Conservation (phyloP, 768 basidiomycete species). For the Trametes gibbosa region DNA sequence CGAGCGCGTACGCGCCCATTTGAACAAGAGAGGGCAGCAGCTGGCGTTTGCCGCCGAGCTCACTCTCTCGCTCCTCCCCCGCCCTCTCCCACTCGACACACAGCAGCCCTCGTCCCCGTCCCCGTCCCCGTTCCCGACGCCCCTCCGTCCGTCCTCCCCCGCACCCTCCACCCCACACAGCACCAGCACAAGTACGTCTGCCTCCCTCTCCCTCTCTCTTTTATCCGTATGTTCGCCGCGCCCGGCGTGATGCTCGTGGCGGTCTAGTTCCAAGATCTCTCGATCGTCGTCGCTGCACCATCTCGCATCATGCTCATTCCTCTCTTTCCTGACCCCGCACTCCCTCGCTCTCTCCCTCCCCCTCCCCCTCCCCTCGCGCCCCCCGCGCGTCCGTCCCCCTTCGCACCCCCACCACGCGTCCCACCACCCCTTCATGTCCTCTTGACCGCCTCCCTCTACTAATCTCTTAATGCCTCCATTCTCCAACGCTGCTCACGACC, state of each 20-base stretch:
- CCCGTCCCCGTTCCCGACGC: no score
- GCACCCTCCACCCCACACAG: not conserved
- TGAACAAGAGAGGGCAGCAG: not conserved
- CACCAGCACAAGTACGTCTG: no score
- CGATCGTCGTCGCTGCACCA: slow-evolving; percentile 10
- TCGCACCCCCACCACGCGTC: not conserved
- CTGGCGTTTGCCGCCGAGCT: not conserved
- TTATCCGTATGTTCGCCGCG: not conserved
- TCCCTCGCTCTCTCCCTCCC: not conserved
- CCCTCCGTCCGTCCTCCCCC: not conserved
- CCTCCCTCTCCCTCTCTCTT: no score
- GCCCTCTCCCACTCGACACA: no score
- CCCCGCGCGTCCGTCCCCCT: not conserved
- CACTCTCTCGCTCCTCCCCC: no score
- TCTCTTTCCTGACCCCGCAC: not conserved
- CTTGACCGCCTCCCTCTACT: slow-evolving; percentile 2
- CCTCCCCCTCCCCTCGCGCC: not conserved
- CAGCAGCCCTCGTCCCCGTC: no score
- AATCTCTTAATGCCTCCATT: slow-evolving; percentile 15
- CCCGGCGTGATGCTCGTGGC: slow-evolving; percentile 12
- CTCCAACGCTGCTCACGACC: slow-evolving; percentile 12
- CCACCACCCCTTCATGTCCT: not conserved
- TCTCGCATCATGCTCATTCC: not conserved
- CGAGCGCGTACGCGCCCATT: not conserved
- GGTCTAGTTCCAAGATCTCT: slow-evolving; percentile 15